These are phyloP conservation scores for Suhomyces wounanorum DNA, from an alignment of 1,139 yeast species.

Conservation along the genomic window DNA sequence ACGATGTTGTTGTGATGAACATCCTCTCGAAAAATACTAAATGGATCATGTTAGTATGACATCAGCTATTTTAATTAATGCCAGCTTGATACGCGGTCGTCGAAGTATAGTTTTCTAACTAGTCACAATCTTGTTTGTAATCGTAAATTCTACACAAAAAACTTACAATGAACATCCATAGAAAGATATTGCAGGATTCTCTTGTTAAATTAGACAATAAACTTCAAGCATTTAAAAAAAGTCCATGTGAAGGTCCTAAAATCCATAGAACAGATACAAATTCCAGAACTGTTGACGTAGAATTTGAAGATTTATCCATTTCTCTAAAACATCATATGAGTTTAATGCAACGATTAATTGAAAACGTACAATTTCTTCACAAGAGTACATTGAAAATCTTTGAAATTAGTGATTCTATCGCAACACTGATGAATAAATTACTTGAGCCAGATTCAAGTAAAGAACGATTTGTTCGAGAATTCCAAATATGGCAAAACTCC, in stretches of 20 bases:
- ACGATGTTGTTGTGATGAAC: too few relatives aligned
- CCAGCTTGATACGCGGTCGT: too few relatives aligned
- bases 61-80: too few relatives aligned
- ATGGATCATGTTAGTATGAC: too few relatives aligned
- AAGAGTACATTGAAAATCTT: constrained; percentile 17
- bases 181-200: not conserved
- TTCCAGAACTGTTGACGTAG: constrained; percentile 37
- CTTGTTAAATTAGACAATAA: not conserved
- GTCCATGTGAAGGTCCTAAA: not conserved
- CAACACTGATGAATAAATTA: constrained; percentile 16
- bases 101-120: too few relatives aligned
- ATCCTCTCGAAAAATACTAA: too few relatives aligned
- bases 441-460: constrained; percentile 6
- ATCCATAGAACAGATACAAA: constrained; percentile 4
- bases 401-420: constrained; percentile 20
- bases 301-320: constrained; percentile 32
- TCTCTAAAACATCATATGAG: constrained; percentile 22
- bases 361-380: constrained; percentile 21
- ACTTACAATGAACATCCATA: not conserved
- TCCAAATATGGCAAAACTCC: constrained; percentile 22
- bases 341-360: constrained; percentile 23
- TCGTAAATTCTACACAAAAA: not conserved
- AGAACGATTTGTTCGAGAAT: constrained; percentile 8
- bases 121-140: not conserved
- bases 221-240: not conserved